Evolutionary conservation across 345 rosid genomes (phyloP), one percentile per base, ranked within the genome.

Genomic region (Acer saccharum): DNA sequence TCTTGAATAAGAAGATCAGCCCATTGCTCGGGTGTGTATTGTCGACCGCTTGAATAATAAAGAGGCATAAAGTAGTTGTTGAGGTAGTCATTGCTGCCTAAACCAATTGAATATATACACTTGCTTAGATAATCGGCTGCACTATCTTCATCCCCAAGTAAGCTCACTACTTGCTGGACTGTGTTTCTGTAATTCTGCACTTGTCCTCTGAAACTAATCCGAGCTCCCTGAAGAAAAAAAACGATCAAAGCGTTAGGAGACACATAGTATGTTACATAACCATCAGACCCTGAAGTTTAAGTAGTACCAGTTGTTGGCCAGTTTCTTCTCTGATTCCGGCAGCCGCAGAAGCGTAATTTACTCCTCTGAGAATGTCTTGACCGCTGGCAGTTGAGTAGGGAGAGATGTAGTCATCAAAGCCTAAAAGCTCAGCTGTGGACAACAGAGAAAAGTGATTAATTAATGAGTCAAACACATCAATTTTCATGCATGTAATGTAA

Each of bases 41-140:
- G 93, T 46, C 82, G 80, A 76, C 90, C 39, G 21, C 87, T 77
- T 21, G 91, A 41, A 87, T 95, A 95, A 68, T 67, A 73, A 3
- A 63, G 76, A 13, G 99, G 98, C 96, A 90, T 90, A 89, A 93
- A 95, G 75, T 95, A 95, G 80, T 95, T 95, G 74, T 95, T 95
- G 21, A 95, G 94, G 80, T 95, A 95, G 73, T 95, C 99, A 78
- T 95, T 95, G 87, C 97, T 95, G n/a, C 99, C 99, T 67, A 95
- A 73, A 27, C 93, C 97, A 35, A 93, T 78, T 2, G 96, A 78
- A 84, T 80, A 90, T 57, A 95, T 88, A 86, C 98, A 93, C 74
- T 69, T 76, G 65, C 85, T 90, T 16, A 95, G 85, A 71, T 92
- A 80, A 77, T 85, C 44, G 25, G 94, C 86, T 11, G 99, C 92